Evolutionary conservation across 176 grass and related monocot genomes (phyloP).

Genomic region (Areca catechu): DNA sequence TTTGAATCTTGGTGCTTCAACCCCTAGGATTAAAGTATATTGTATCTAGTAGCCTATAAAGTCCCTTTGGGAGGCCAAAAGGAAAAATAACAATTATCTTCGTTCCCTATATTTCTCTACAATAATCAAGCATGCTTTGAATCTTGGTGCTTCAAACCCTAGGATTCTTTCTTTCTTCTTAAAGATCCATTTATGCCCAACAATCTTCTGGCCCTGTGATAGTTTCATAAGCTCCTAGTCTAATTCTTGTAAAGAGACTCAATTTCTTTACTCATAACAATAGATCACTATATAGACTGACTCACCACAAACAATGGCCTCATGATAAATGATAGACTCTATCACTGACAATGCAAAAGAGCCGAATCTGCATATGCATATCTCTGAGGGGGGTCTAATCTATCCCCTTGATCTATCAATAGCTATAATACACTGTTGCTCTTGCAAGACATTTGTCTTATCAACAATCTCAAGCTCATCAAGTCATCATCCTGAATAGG

Average conservation of each 20-base stretch:
- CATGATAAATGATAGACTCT: neutral
- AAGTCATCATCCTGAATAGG: neutral
- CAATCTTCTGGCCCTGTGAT: conserved; percentile 10
- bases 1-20: no score
- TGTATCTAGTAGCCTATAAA: no score
- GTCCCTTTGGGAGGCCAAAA: no score
- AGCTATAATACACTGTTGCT: neutral
- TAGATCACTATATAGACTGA: neutral
- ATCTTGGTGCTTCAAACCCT: neutral
- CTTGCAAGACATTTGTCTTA: no score
- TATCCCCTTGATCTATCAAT: neutral
- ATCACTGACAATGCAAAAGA: no score
- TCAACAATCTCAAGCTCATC: neutral
- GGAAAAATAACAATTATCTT: no score
- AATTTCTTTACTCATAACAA: conserved; percentile 12
- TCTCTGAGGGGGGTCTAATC: neutral
- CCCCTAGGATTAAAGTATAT: no score
- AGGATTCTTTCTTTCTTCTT: neutral
- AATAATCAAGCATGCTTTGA: conserved; percentile 15
- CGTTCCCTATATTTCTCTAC: no score
- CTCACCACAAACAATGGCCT: neutral
- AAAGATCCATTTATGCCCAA: conserved; percentile 25
- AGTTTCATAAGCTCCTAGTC: neutral
- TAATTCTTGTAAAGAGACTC: conserved; percentile 12
- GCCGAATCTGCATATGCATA: neutral